A percentile compares a stretch with the other conserved stretches of the same genome.
These are phyloP conservation scores for Lasiosphaeria miniovina DNA, from an alignment of 495 filamentous ascomycete genomes.

Conservation along the genomic window DNA sequence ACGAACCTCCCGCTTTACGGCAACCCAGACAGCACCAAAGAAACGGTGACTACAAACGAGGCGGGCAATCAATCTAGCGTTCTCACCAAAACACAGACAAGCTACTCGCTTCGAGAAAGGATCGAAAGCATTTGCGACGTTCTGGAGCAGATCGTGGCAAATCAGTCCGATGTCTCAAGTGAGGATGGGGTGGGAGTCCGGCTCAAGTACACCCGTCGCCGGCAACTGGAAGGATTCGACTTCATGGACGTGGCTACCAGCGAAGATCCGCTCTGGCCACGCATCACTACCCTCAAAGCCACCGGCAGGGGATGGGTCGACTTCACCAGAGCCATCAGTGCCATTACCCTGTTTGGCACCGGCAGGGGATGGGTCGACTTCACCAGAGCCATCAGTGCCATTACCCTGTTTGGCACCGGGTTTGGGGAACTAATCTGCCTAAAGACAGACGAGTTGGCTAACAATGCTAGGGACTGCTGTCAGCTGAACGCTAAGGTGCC, in stretches of 20 bases:
- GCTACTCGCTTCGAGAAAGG: background rate
- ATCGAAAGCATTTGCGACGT: conserved; percentile 1
- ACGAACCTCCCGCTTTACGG: background rate
- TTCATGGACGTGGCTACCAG: conserved; percentile 6
- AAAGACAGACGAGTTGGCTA: background rate
- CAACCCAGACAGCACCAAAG: background rate
- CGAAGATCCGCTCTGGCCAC: background rate
- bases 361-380: conserved; percentile 35
- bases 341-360: conserved; percentile 25
- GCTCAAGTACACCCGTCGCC: background rate
- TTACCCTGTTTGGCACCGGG: conserved; percentile 32
- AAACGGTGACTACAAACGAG: background rate
- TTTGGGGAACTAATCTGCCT: conserved; percentile 33
- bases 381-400: conserved; percentile 22
- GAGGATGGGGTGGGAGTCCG: conserved; percentile 2
- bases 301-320: conserved; percentile 31
- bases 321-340: conserved; percentile 25
- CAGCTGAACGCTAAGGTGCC: background rate
- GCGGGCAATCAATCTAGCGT: background rate
- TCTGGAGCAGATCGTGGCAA: conserved; percentile 2
- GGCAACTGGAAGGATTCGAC: conserved; percentile 7
- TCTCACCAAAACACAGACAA: background rate
- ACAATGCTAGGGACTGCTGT: background rate
- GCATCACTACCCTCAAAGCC: background rate
- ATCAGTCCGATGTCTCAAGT: background rate